Evolutionary conservation across 2,329 filamentous ascomycete genomes (phyloP).

Genomic region (Fusarium newnesense): DNA sequence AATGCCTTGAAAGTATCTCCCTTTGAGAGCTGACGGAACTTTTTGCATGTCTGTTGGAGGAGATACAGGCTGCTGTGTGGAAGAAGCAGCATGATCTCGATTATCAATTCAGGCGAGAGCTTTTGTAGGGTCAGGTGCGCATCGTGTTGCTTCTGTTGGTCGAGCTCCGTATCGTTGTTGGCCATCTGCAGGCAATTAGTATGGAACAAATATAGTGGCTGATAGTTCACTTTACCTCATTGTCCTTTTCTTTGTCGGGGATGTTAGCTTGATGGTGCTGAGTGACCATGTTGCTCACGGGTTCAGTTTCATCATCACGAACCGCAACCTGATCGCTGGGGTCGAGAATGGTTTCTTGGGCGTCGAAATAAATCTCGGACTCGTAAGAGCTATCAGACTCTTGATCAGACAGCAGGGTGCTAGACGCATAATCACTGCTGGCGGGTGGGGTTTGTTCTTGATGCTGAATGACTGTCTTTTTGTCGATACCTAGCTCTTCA

Average conservation of each 20-base stretch:
- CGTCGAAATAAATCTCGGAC: neutral
- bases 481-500: neutral
- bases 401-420: neutral
- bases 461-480: neutral
- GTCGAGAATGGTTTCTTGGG: neutral
- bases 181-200: neutral
- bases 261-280: neutral
- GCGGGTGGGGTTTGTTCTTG: neutral
- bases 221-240: neutral
- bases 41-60: conserved; percentile 4
- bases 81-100: conserved; percentile 10
- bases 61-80: conserved; percentile 1
- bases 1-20: neutral
- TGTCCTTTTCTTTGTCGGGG: neutral
- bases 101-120: neutral
- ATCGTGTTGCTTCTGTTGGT: neutral
- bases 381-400: neutral
- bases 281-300: neutral
- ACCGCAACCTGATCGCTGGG: neutral
- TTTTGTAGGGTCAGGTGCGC: neutral
- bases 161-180: neutral
- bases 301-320: neutral
- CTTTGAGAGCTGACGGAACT: neutral
- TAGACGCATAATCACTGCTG: neutral
- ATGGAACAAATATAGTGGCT: neutral